Conservation (phyloP, 768 basidiomycete genomes). For the Dioszegia hungarica region DNA sequence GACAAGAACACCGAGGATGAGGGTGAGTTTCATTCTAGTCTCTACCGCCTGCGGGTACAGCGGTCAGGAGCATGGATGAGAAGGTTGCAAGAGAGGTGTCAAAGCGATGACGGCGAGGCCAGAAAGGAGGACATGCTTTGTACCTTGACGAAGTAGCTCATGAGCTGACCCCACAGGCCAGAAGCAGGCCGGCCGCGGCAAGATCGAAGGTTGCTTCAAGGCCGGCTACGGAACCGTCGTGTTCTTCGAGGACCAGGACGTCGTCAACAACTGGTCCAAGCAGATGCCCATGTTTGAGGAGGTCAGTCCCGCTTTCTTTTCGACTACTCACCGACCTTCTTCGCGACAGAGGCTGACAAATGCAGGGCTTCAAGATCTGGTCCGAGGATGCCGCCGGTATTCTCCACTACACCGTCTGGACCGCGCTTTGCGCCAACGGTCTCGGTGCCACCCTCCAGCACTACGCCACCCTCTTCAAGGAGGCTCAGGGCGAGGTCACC, state of each 20-base stretch:
- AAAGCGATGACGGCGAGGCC: too few species aligned
- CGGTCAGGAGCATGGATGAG: too few species aligned
- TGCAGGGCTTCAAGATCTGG: slow-evolving; percentile 38
- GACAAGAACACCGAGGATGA: slow-evolving; percentile 9
- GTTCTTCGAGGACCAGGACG: slow-evolving; percentile 49
- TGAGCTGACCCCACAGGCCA: not conserved
- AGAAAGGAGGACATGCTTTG: too few species aligned
- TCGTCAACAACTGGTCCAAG: slow-evolving; percentile 30
- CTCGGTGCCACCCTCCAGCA: slow-evolving; percentile 48
- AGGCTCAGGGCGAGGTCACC: slow-evolving; percentile 12
- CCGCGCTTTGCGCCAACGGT: slow-evolving; percentile 45
- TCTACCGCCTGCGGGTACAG: not conserved
- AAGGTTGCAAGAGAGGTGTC: too few species aligned
- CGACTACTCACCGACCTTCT: not conserved
- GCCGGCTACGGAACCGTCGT: slow-evolving; percentile 49
- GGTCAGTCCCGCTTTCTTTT: slow-evolving; percentile 10
- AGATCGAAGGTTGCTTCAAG: slow-evolving; percentile 19
- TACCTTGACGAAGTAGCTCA: not conserved
- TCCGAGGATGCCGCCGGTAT: slow-evolving; percentile 45
- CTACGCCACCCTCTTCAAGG: slow-evolving; percentile 10
- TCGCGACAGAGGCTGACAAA: too few species aligned
- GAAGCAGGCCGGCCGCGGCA: slow-evolving; percentile 1
- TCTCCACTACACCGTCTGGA: slow-evolving; percentile 48
- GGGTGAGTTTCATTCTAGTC: slow-evolving; percentile 9
- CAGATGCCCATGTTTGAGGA: slow-evolving; percentile 33